Evolutionary conservation across 2,329 filamentous ascomycete genomes (phyloP), one percentile per base, ranked within the genome.

Genomic region (Paecilomyces formosus): DNA sequence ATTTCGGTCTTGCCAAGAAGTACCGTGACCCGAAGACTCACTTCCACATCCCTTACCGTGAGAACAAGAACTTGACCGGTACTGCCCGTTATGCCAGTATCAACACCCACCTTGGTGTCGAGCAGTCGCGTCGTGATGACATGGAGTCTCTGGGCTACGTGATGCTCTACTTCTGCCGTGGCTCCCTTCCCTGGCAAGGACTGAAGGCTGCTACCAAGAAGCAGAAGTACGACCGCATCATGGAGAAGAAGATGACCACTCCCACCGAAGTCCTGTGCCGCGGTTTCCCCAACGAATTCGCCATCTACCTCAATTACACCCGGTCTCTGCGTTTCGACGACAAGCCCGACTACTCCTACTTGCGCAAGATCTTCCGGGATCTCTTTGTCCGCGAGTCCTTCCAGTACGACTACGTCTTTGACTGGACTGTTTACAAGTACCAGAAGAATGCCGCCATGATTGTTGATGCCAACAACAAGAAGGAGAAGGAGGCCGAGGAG

Each of bases 241-340:
- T 97, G 93, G 94, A 99, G 85, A 99, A 99, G 88, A 99, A 99
- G 90, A 97, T 97, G 94, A 99, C 94, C 13, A 99, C 94, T 2
- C 92, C 94, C 8, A 97, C 93, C 68, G 93, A 99, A 79, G 92
- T 97, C 54, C 90, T 99, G 55, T 99, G 62, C 87, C 92, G 93
- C 76, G 94, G 94, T 66, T 97, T 99, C 83, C 94, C 94, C 69
- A 97, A 97, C 78, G 94, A 99, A 81, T 99, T 99, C 70, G 92
- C 93, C 81, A 97, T 97, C 78, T 99, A 99, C 78, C 85, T 99
- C 64, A 97, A 97, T 88, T 97, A 99, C 84, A 97, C 93, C 57
- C 90, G 94, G 62, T 97, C 92, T 58, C 90, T 99, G 66, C 92
- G 94, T 69, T 99, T 99, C 79, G 94, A 99, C 75, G 94, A 99